Evolutionary conservation across 192 early-diverging fungal species (phyloP), one percentile per base, ranked within the genome.

Genomic region (Entomortierella chlamydospora): DNA sequence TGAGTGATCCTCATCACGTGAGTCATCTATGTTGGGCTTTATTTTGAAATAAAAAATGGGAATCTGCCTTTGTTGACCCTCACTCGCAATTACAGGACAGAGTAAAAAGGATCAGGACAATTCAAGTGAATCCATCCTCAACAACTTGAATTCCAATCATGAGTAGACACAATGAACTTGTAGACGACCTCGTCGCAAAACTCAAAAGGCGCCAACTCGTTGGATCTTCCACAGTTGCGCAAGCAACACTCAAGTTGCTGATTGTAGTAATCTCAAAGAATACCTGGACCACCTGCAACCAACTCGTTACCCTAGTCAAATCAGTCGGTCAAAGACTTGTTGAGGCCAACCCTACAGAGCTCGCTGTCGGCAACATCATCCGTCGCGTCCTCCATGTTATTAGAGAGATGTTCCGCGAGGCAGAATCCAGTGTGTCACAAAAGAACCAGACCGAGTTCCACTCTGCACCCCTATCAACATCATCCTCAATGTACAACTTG

Each of bases 311-410:
- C 0, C 53, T 89, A 1, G 87, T 98, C 18, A 91, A 89, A 59
- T 83, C 89, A 1, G 87, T 95, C 2, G 95, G 94, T 43, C 71
- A 83, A 28, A 81, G 82, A 64, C 76, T 97, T 10, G 61, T 89
- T n/a, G 71, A 76, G 17, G 97, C 97, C 0, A 95, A 95, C 70
- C 94, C 95, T 10, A 91, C 83, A 82, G 97, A 98, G 76, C 86
- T 96, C 37, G 90, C 94, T 4, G 91, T 95, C 0, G 91, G 90
- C 18, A 97, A 96, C 83, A 95, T 96, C 37, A 89, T 93, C 49
- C 90, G 93, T 63, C 87, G 95, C 41, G 90, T 97, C 8, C 73
- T 97, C 47, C 88, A 90, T 57, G 82, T 96, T n/a, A 95, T 98
- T 68, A 87, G 89, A 37, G 95, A 97, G 68, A 88, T 88, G 83